Percentiles rank a stretch among this genome's conserved stretches.
Evolutionary conservation across 2,329 filamentous ascomycete species (phyloP).

Genomic region (Talaromyces sp.): DNA sequence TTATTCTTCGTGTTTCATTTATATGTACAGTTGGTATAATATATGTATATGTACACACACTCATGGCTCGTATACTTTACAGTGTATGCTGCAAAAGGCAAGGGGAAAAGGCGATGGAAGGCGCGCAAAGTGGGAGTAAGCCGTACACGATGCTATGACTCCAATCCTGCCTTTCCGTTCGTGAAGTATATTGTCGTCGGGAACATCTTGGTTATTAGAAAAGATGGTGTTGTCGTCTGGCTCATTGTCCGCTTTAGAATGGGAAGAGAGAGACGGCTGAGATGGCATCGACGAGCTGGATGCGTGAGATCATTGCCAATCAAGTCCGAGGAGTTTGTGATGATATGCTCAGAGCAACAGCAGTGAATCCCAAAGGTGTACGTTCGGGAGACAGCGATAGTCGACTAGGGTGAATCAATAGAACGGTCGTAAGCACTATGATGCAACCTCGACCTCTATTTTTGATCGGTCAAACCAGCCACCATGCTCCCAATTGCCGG

Average conservation of each 20-base stretch:
- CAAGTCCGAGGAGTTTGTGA: background rate
- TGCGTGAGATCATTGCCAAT: background rate
- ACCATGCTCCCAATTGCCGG: conserved; percentile 77
- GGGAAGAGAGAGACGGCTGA: background rate
- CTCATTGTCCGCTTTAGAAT: background rate
- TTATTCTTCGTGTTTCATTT: conserved; percentile 5
- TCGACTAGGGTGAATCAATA: background rate
- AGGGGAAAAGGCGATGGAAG: background rate
- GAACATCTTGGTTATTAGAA: background rate
- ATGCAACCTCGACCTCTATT: background rate
- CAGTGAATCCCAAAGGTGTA: background rate
- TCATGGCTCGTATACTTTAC: conserved; percentile 20
- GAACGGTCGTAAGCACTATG: background rate
- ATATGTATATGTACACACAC: conserved; percentile 16
- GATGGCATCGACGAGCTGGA: background rate
- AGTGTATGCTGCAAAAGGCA: conserved; percentile 10
- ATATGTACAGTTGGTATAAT: conserved; percentile 18
- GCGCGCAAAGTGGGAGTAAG: background rate
- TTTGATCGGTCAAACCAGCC: conserved; percentile 66
- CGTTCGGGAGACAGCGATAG: background rate
- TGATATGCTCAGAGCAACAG: background rate
- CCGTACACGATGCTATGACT: background rate
- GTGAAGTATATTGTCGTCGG: background rate
- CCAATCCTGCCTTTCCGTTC: conserved; percentile 2
- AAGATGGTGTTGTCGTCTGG: background rate